These are phyloP conservation scores for carrot (Daucus carota) DNA, from an alignment of 129 eudicot species.

Conservation along the genomic window DH1_v3.0 NC_030385.2:36689001-36689500, in stretches of 20 bases:
- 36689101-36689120: no score
- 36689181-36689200: no score
- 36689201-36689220: no score
- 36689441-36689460: background rate
- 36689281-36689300: background rate
- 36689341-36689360: background rate
- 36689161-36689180: no score
- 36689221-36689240: background rate
- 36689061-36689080: no score
- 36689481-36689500: background rate
- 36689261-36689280: background rate
- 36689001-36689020: no score
- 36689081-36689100: no score
- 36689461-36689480: background rate
- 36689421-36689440: background rate
- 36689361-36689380: background rate
- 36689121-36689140: no score
- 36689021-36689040: no score
- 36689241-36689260: background rate
- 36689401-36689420: background rate
- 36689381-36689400: background rate
- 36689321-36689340: background rate
- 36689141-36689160: no score
- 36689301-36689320: background rate
- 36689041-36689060: no score